phyloP scores from a whole-genome alignment of 1,284 basidiomycete genomes.

The Marasmius sp. region DNA sequence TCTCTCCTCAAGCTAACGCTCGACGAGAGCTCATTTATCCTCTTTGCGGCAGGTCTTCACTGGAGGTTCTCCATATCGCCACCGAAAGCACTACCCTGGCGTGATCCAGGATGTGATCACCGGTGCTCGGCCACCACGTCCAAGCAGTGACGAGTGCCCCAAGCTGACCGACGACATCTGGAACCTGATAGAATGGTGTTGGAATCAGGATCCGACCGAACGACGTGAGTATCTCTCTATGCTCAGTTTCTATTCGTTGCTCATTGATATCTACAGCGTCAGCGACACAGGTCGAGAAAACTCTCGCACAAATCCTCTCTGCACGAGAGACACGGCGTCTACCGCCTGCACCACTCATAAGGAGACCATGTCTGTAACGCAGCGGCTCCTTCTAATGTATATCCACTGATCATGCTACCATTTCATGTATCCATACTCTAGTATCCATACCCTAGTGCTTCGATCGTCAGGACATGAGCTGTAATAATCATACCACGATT shows the following conservation, averaged over 20 bases:
- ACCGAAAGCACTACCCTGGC: conserved; percentile 12
- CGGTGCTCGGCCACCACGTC: conserved; percentile 16
- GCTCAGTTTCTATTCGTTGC: too few species aligned
- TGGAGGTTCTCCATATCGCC: conserved; percentile 13
- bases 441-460: too few species aligned
- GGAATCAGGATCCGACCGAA: conserved; percentile 17
- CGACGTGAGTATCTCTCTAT: conserved; percentile 11
- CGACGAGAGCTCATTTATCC: neutral
- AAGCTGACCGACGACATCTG: conserved; percentile 19
- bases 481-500: too few species aligned
- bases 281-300: neutral
- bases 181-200: conserved; percentile 21
- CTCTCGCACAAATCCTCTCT: neutral
- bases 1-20: neutral
- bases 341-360: too few species aligned
- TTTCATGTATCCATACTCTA: too few species aligned
- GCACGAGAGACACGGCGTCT: too few species aligned
- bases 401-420: too few species aligned
- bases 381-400: too few species aligned
- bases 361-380: too few species aligned
- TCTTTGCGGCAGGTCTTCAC: conserved; percentile 16
- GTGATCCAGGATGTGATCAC: conserved; percentile 16
- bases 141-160: conserved; percentile 8
- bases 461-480: too few species aligned
- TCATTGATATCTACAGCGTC: neutral